Evolutionary conservation across 176 grass and related monocot genomes (phyloP), one percentile per base, ranked within the genome.

Genomic region (Bonia amplexicaulis): DNA sequence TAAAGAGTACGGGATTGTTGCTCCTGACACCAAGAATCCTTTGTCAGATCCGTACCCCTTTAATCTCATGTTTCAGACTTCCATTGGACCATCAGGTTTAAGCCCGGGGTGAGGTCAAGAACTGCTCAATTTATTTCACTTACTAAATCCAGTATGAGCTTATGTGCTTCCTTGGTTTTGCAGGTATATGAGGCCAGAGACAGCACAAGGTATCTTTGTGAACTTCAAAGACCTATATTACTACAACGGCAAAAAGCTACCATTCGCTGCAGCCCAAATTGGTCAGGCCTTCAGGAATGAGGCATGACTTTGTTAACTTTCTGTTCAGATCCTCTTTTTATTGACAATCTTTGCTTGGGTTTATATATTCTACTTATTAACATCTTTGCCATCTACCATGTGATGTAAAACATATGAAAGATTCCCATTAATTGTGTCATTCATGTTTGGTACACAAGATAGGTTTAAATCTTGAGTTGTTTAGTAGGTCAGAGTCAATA

Each of bases 61-160:
- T 80, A 97, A 97, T 91, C 92, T 97, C 58, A 97, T 97, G 95
- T 97, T 97, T 80, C 95, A 97, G 85, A 97, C 95, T 33, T 97
- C 90, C n/a, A 97, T 97, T 93, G 95, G 95, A 49, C 95, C 95
- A 13, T 89, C 95, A 66, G 87, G 95, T 69, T 84, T 97, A 69
- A 97, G 86, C 35, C 47, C 87, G 42, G 95, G 92, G 95, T 97
- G 66, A 94, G 92, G 25, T 65, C 66, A 80, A 82, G 22, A 83
- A 71, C 22, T 31, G 26, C 67, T 78, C 62, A 76, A 16, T 79
- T 71, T 69, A 76, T 71, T 77, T 9, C 51, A 63, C 14, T 31
- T 80, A 54, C 74, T 45, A 9, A 19, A 51, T 83, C 37, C 57
- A 55, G 45, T 67, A 69, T 79, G n/a, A 77, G 25, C 73, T 77